phyloP scores from a whole-genome alignment of 2,329 filamentous ascomycete genomes.

The Talaromyces funiculosus region DNA sequence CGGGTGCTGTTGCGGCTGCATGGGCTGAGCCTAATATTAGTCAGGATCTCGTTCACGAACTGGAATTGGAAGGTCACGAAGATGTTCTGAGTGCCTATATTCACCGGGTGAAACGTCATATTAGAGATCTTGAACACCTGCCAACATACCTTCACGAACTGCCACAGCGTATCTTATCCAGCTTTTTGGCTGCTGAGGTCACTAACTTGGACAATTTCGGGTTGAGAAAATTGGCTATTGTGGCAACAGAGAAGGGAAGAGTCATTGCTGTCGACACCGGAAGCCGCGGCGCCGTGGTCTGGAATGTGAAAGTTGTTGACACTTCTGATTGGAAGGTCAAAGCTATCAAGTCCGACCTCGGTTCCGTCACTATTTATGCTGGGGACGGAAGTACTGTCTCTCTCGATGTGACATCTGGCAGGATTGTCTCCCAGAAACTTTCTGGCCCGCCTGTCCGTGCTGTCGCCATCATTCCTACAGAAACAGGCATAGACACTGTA shows the following conservation, averaged over 20 bases:
- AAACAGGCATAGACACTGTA: conserved; percentile 19
- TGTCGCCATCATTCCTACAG: conserved; percentile 27
- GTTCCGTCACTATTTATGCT: conserved; percentile 54
- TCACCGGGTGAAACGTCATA: conserved; percentile 76
- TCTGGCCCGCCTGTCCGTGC: conserved; percentile 26
- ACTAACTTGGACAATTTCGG: conserved; percentile 62
- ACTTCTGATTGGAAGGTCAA: conserved; percentile 62
- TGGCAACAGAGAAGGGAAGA: conserved; percentile 73
- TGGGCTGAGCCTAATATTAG: conserved; percentile 72
- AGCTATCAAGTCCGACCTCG: conserved; percentile 59
- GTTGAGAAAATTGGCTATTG: conserved; percentile 76
- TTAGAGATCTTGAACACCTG: conserved; percentile 66
- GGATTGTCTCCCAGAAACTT: conserved; percentile 29
- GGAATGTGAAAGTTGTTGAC: conserved; percentile 63
- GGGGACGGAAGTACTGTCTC: conserved; percentile 57
- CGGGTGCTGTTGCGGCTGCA: conserved; percentile 69
- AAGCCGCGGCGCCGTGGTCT: conserved; percentile 66
- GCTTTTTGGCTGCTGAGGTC: conserved; percentile 53
- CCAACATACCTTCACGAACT: conserved; percentile 67
- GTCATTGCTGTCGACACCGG: conserved; percentile 75
- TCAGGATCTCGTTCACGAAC: conserved; percentile 69
- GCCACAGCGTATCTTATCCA: conserved; percentile 62
- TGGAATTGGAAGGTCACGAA: conserved; percentile 81
- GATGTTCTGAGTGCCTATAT: conserved; percentile 77
- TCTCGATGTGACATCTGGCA: conserved; percentile 42